Evolutionary conservation across 2,329 filamentous ascomycete species (phyloP), one percentile per base, ranked within the genome.

Genomic region (Penicillium polonicum): DNA sequence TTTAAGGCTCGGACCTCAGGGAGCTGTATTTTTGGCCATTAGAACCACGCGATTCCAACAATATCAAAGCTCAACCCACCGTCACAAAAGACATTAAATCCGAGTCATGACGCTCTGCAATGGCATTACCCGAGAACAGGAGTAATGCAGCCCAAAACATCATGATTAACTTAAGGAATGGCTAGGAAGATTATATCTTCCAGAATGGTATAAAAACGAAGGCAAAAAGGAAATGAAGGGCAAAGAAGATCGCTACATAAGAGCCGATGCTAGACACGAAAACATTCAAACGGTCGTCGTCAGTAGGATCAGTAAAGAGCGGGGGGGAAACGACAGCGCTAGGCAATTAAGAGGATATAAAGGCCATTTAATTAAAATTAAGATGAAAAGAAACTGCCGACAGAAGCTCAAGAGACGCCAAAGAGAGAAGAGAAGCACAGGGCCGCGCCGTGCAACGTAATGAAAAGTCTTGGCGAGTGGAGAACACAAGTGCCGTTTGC

Each of bases 71-170:
- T 52, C 27, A 36, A 64, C 67, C 38, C 57, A 74, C 71, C 33
- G 72, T 73, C 43, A 72, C 64, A 57, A 73, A 74, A 49, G 70
- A 72, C 65, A 72, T 68, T 44, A 74, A 60, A 52, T 74, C 72
- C 8, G 58, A 54, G 63, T 72, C 66, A 51, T 70, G 64, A 23
- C 63, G 56, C 25, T 67, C 57, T 12, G 67, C 70, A 48, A 64
- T 55, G 15, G 56, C 64, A 53, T 56, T 62, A 44, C 60, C 61
- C 41, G 70, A 58, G 29, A 63, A 60, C 17, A 68, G 61, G 46
- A 70, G 64, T 41, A 69, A 63, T 29, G 67, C 61, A 43, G 55
- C 55, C 57, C 61, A 61, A 51, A 70, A 61, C 60, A 71, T 62
- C 64, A 62, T 68, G 52, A 27, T 57, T 62, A 39, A 23, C 19